Conservation (phyloP, 768 basidiomycete genomes). For the Trametes cubensis region DNA sequence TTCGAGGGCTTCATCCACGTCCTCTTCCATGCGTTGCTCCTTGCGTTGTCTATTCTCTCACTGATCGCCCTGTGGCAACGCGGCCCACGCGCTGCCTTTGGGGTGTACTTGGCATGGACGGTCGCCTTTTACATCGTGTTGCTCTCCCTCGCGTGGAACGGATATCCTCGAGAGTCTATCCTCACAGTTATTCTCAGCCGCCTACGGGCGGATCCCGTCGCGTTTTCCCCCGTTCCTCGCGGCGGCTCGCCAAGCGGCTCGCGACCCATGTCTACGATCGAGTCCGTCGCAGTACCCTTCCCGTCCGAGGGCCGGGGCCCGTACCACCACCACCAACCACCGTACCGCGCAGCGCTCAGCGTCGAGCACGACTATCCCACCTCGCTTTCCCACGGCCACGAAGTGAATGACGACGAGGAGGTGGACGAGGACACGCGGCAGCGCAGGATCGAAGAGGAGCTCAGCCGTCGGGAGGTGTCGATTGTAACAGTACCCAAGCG, state of each 20-base stretch:
- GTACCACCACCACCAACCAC: conserved; percentile 71
- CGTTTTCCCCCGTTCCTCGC: conserved; percentile 38
- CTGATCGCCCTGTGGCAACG: conserved; percentile 61
- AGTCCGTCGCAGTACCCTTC: conserved; percentile 48
- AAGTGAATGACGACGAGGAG: conserved; percentile 65
- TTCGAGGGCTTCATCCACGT: conserved; percentile 48
- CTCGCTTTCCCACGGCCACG: conserved; percentile 44
- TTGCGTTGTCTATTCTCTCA: conserved; percentile 60
- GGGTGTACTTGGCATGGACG: conserved; percentile 65
- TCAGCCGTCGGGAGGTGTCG: conserved; percentile 80
- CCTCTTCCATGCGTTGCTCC: conserved; percentile 57
- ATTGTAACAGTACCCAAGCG: conserved; percentile 77
- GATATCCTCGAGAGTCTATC: conserved; percentile 58
- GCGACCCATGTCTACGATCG: conserved; percentile 44
- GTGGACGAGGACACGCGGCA: conserved; percentile 76
- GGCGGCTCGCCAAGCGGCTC: conserved; percentile 27
- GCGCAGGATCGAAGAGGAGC: conserved; percentile 78
- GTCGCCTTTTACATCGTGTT: conserved; percentile 58
- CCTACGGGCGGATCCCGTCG: conserved; percentile 41
- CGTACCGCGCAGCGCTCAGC: conserved; percentile 45
- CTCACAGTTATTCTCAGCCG: conserved; percentile 52
- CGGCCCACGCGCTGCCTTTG: conserved; percentile 58
- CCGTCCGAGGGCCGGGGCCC: conserved; percentile 52
- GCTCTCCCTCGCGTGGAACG: conserved; percentile 57
- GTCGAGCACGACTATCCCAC: conserved; percentile 45